These are phyloP conservation scores for Conringia planisiliqua DNA, from an alignment of 345 rosid genomes.

Conservation along the genomic window DNA sequence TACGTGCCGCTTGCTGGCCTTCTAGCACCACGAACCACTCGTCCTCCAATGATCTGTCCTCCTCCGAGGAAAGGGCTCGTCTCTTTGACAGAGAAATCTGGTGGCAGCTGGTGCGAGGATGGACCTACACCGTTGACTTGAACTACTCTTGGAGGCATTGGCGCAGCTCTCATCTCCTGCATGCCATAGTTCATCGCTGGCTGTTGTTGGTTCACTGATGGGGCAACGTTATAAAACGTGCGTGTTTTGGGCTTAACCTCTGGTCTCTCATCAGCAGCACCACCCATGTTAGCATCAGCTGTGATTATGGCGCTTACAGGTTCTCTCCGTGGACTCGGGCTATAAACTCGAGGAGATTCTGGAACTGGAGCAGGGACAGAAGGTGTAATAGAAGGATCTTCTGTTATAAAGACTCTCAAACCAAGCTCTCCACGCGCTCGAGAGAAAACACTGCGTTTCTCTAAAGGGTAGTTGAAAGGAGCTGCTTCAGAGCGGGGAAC, in stretches of 20 bases:
- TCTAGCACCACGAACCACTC: slow-evolving; percentile 57
- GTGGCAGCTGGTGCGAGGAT: slow-evolving; percentile 38
- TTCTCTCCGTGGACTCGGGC: slow-evolving; percentile 31
- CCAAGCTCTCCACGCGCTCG: slow-evolving; percentile 80
- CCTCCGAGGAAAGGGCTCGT: slow-evolving; percentile 90
- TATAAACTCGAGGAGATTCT: slow-evolving; percentile 41
- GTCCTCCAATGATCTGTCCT: slow-evolving; percentile 72
- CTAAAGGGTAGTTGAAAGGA: slow-evolving; percentile 80
- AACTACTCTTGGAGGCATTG: slow-evolving; percentile 29
- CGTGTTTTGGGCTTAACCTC: slow-evolving; percentile 20
- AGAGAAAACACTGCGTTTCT: slow-evolving; percentile 54
- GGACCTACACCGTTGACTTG: slow-evolving; percentile 26
- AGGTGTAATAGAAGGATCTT: slow-evolving; percentile 50
- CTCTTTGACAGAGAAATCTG: slow-evolving; percentile 72
- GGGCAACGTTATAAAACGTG: slow-evolving; percentile 14
- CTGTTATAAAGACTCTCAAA: slow-evolving; percentile 71
- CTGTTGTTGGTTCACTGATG: slow-evolving; percentile 21
- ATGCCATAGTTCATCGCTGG: slow-evolving; percentile 11
- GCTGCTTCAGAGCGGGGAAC: slow-evolving; percentile 82
- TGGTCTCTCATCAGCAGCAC: not conserved
- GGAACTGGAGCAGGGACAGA: slow-evolving; percentile 54
- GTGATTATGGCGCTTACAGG: not conserved
- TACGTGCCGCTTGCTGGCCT: slow-evolving; percentile 57
- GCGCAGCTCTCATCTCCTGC: slow-evolving; percentile 34
- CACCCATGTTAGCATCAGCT: not conserved